Conservation (phyloP, 139 green algal species). For the Coelastrella sp. region DNA sequence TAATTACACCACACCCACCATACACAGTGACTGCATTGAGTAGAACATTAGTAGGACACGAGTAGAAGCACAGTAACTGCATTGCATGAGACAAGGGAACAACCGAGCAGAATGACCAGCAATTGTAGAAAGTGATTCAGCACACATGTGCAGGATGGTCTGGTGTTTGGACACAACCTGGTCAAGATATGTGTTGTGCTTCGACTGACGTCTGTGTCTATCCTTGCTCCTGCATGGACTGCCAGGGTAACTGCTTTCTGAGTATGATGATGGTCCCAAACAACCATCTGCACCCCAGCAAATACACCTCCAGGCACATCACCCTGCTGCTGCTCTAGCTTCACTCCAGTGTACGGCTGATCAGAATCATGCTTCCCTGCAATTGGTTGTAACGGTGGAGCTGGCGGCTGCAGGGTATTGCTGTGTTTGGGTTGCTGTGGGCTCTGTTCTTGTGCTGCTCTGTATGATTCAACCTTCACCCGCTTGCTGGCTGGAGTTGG, state of each 20-base stretch:
- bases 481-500: not conserved
- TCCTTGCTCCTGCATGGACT: not conserved
- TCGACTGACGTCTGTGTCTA: not conserved
- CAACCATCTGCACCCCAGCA: constrained; percentile 22
- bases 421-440: not conserved
- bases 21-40: not conserved
- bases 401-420: not conserved
- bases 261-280: constrained; percentile 24
- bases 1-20: not conserved
- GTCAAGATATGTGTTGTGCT: constrained; percentile 11
- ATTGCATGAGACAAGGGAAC: too few relatives aligned
- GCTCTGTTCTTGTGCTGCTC: too few relatives aligned
- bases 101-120: too few relatives aligned
- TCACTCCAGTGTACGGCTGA: not conserved
- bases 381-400: too few relatives aligned
- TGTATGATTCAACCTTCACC: not conserved
- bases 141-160: not conserved
- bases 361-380: not conserved
- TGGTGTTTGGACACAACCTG: not conserved
- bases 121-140: too few relatives aligned
- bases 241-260: constrained; percentile 16
- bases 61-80: too few relatives aligned
- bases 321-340: constrained; percentile 35
- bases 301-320: constrained; percentile 17
- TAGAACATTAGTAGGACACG: too few relatives aligned